These are phyloP conservation scores for Coniferiporia weirii DNA, from an alignment of 1,284 basidiomycete species.

Conservation along the genomic window DNA sequence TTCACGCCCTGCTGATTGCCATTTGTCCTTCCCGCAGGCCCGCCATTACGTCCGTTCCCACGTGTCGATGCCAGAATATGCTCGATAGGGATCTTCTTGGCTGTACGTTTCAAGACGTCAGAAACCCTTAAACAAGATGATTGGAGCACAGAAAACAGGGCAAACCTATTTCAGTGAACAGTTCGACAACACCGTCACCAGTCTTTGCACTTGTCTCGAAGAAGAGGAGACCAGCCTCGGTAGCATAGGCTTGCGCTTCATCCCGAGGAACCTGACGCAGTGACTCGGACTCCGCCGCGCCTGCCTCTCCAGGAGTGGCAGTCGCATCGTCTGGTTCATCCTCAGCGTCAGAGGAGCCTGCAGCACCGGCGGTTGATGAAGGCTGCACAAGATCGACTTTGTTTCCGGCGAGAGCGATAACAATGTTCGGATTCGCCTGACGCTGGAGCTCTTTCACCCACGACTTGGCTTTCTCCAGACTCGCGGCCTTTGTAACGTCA, in stretches of 20 bases:
- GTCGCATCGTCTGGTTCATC: conserved; percentile 84
- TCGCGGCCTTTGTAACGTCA: conserved; percentile 91
- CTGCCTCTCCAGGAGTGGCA: conserved; percentile 72
- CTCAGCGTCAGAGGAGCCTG: conserved; percentile 58
- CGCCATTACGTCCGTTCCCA: conserved; percentile 56
- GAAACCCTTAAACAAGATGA: conserved; percentile 2
- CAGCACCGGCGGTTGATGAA: conserved; percentile 42
- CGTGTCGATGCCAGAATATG: conserved; percentile 80
- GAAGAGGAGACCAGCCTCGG: conserved; percentile 89
- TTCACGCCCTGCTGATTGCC: conserved; percentile 56
- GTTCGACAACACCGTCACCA: conserved; percentile 92
- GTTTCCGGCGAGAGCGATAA: conserved; percentile 95
- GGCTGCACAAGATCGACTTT: conserved; percentile 90
- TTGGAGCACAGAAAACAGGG: conserved; percentile 22
- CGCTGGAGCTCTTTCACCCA: conserved; percentile 99
- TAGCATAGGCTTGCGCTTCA: conserved; percentile 95
- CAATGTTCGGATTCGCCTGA: conserved; percentile 98
- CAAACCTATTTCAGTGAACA: conserved; percentile 97
- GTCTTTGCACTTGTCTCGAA: conserved; percentile 99
- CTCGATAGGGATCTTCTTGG: conserved; percentile 95
- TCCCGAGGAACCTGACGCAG: conserved; percentile 86
- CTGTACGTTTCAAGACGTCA: conserved; percentile 35
- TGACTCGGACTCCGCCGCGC: conserved; percentile 57
- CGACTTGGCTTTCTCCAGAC: conserved; percentile 97
- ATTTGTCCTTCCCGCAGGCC: conserved; percentile 48